Evolutionary conservation across 768 basidiomycete genomes (phyloP), one percentile per base, ranked within the genome.

Genomic region (Trametes meyenii): DNA sequence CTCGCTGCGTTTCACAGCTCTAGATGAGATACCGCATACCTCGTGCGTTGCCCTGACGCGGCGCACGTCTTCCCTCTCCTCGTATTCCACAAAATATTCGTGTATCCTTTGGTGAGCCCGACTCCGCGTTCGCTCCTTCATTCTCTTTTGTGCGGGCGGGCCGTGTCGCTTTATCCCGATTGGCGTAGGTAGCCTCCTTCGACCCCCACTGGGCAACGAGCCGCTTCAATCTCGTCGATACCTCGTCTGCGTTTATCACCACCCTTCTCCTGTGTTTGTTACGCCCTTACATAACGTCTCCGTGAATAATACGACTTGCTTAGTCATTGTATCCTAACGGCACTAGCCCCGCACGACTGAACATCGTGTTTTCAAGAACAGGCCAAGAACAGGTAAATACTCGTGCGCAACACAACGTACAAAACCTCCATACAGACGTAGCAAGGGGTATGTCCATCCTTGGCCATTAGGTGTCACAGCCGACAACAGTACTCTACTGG

Each of bases 141-240:
- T 36, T 62, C 33, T 16, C 43, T 40, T 54, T 26, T 36, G 17
- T 40, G 61, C 61, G 51, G 56, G 61, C 61, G 61, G 61, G 48
- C 14, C 38, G 55, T 58, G 39, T 55, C 53, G 60, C 48, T 43
- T 55, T 50, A 11, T 38, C 42, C 12, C 52, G 53, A 23, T 51
- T 61, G 53, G 54, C 60, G 39, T 29, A 43, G 21, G 55, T 39
- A 40, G 44, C n/a, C 21, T 24, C 43, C 49, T 58, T 45, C 19
- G 55, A 38, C 55, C 45, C 53, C 29, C 54, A 58, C 55, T 62
- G 56, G 56, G 61, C 56, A 62, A 62, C 61, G 61, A 58, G 61
- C 61, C 61, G 61, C 56, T 58, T 44, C 61, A 62, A 62, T 58
- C 61, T 62, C 61, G 61, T 62, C 56, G 61, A 62, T 62, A 62